Base-by-base conservation (phyloP, 2,329 filamentous ascomycete species). In the Elsinoe perseae region DNA sequence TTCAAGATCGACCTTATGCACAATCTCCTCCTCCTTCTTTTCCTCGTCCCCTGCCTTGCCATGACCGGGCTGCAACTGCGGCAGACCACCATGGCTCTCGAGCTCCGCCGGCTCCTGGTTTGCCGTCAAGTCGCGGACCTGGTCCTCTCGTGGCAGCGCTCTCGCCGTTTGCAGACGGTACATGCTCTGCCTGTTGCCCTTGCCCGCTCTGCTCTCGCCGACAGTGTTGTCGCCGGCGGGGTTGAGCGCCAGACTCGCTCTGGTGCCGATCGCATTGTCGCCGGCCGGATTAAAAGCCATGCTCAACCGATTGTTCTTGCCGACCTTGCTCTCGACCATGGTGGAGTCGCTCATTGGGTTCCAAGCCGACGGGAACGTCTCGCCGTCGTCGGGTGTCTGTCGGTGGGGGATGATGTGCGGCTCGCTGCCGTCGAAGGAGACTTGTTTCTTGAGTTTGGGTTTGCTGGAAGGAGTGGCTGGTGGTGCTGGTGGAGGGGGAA, bases 1-100 rank as follows among this genome's bases (percentile, higher is more conserved):
- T 18, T 52, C 48, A 1, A 77, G 74, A 50, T 83, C 76, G 43
- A 81, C 67, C 60, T 77, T 75, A 43, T 79, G 74, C 4, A 77
- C 72, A 8, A 74, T 71, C 2, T 74, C 68, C 68, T 65, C 48
- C 30, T 52, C 28, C 28, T 38, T 12, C 32, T 38, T 20, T 9
- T 32, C 48, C 16, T 18, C 27, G 16, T n/a, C 27, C 20, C 27
- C 48, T 3, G 12, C 4, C n/a, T 28, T 20, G 2, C 38, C 16
- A 20, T 52, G 48, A 14, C 7, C 16, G 16, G 48, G 48, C 48
- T 52, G 48, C 28, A 52, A 16, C 48, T 52, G 48, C 48, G 48
- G 48, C 4, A 34, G 20, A 3, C 25, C 48, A 16, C 48, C 48
- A 32, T 52, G 48, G 6, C 25, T 32, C 8, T 52, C 48, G 7